A percentile compares a stretch with the other conserved stretches of the same genome.
These are phyloP conservation scores for Sporothrix schenckii DNA, from an alignment of 2,329 filamentous ascomycete species.

Conservation along the genomic window DNA sequence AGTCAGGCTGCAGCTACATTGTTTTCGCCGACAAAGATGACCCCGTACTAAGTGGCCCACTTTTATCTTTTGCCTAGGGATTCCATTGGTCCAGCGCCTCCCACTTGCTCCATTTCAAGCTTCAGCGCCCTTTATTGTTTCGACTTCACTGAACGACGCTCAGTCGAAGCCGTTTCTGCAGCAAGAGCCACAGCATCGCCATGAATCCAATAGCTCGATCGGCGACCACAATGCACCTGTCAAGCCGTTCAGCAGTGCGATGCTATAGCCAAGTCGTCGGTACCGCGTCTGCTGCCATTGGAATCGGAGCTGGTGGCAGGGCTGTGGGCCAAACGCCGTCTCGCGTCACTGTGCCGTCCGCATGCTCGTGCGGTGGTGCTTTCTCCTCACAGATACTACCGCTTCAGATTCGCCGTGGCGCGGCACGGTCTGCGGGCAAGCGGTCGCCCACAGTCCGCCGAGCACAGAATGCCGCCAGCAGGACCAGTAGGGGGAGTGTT, in stretches of 20 bases:
- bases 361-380: not conserved
- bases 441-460: constrained; percentile 25
- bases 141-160: not conserved
- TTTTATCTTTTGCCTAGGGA: not conserved
- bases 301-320: not conserved
- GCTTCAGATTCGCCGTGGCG: constrained; percentile 17
- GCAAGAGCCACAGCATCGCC: too few species aligned
- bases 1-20: too few species aligned
- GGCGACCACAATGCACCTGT: not conserved
- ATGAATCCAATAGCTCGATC: constrained; percentile 20
- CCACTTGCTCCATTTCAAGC: not conserved
- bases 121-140: not conserved
- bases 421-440: not conserved
- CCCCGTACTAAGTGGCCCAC: not conserved
- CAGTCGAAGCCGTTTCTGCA: not conserved
- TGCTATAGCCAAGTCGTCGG: not conserved
- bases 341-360: not conserved
- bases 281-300: not conserved
- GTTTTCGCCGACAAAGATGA: too few species aligned
- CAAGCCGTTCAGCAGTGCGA: not conserved
- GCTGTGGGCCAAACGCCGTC: not conserved
- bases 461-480: not conserved
- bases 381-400: not conserved
- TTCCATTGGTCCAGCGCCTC: not conserved
- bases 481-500: too few species aligned